Percentiles rank a stretch among this genome's conserved stretches.
Evolutionary conservation across 352 stramenopile genomes (phyloP).

Genomic region (Phytophthora multivora): DNA sequence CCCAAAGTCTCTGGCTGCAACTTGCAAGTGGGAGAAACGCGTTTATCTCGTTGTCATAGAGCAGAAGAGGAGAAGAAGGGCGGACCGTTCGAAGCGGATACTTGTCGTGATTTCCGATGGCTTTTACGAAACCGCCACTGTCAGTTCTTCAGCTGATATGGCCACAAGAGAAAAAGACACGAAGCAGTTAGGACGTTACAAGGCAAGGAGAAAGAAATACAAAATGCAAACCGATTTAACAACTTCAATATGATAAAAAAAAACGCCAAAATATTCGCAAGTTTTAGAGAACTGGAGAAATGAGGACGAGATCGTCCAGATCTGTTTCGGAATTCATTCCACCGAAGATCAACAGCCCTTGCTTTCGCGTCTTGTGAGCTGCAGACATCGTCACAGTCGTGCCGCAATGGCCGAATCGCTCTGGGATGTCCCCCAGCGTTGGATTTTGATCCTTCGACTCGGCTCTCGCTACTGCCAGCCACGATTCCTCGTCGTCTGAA

Average conservation of each 20-base stretch:
- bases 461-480: slow-evolving; percentile 21
- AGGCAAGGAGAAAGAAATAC: no score
- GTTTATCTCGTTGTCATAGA: no score
- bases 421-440: slow-evolving; percentile 5
- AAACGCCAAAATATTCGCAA: no score
- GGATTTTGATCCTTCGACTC: slow-evolving; percentile 5
- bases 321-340: slow-evolving; percentile 59
- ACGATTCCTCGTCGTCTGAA: slow-evolving; percentile 51
- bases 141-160: no score
- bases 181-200: no score
- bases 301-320: slow-evolving; percentile 45
- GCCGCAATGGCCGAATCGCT: slow-evolving; percentile 58
- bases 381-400: slow-evolving; percentile 20
- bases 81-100: not conserved
- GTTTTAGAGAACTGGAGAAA: slow-evolving; percentile 1
- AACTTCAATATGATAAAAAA: no score
- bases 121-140: no score
- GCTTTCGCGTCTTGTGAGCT: slow-evolving; percentile 7
- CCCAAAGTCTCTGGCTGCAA: no score
- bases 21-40: no score
- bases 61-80: not conserved
- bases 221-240: no score
- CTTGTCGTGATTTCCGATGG: no score
- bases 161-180: no score
- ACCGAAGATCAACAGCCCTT: slow-evolving; percentile 57